Evolutionary conservation across 129 eudicot genomes (phyloP), one percentile per base, ranked within the genome.

Genomic region (Sambucus nigra): DNA sequence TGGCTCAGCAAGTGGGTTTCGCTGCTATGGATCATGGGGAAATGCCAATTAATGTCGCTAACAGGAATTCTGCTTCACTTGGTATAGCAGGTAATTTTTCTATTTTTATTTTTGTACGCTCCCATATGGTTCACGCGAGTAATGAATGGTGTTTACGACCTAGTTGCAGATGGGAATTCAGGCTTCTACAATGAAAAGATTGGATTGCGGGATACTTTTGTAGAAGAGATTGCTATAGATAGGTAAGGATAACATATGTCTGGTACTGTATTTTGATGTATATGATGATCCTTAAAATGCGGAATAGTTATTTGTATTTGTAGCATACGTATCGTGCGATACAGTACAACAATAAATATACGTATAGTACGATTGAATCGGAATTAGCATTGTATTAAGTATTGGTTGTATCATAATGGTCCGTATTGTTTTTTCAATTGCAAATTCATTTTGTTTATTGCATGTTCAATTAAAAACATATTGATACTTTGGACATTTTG

Each of bases 151-250:
- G 42, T 60, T 20, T 52, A 50, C 42, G 24, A 60, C 23, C 50
- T 49, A 38, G 28, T 60, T 59, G 26, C 83, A 65, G 83, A 66
- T 67, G 83, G 64, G 48, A 68, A 31, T 59, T 24, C 63, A 52
- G 80, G 75, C 59, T 70, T 77, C 31, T 67, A 71, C 56, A 55
- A 56, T 27, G 79, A 72, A 40, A 83, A 57, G 51, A 49, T 70
- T 23, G 83, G 73, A 50, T 71, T 42, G 46, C n/a, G 48, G 19
- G 77, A 74, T 60, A 61, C 82, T 18, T 64, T 52, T 52, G 20
- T 59, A 25, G 88, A 68, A 50, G 88, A 70, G n/a, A 41, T 47
- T 63, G 63, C 75, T 51, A 64, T 64, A 65, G 80, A 82, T 28
- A 20, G 88, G 96, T 82, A 76, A 64, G 79, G 8, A 55, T 47